Conservation (phyloP, 2,329 filamentous ascomycete genomes). For the Gliomastix tumulicola region DNA sequence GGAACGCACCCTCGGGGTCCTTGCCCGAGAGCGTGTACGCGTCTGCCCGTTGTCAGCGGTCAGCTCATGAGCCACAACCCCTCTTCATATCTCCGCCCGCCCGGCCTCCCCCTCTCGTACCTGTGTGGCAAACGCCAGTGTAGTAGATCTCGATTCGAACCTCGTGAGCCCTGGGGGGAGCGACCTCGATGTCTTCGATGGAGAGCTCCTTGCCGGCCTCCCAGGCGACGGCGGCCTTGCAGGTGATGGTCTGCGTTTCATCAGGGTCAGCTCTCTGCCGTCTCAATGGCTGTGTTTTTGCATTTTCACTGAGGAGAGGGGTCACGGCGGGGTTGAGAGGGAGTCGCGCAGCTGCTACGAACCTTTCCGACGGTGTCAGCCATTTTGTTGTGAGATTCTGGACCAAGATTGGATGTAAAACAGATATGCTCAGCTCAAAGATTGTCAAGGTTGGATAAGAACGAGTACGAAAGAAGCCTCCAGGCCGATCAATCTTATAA, state of each 20-base stretch:
- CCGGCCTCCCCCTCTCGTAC: conserved; percentile 34
- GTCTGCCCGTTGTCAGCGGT: conserved; percentile 42
- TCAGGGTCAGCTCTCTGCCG: too few species aligned
- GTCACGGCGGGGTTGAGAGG: too few species aligned
- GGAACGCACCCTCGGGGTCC: conserved; percentile 93
- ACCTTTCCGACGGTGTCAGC: conserved; percentile 47
- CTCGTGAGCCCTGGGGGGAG: conserved; percentile 82
- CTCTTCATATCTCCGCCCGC: background rate
- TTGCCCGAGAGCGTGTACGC: conserved; percentile 94
- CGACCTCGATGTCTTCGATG: conserved; percentile 90
- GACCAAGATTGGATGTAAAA: conserved; percentile 6
- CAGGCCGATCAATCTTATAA: too few species aligned
- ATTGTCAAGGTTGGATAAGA: too few species aligned
- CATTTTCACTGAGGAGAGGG: too few species aligned
- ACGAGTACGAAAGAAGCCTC: too few species aligned
- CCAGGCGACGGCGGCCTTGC: conserved; percentile 97
- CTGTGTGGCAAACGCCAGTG: conserved; percentile 98
- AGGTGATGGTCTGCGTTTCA: conserved; percentile 89
- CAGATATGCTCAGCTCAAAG: too few species aligned
- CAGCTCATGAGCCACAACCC: too few species aligned
- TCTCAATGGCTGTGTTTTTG: too few species aligned
- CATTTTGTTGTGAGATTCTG: conserved; percentile 23
- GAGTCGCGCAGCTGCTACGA: conserved; percentile 13
- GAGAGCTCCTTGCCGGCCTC: conserved; percentile 84
- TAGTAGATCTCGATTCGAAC: conserved; percentile 96